Evolutionary conservation across 1,284 basidiomycete species (phyloP).

Genomic region (Ganoderma leucocontextum): DNA sequence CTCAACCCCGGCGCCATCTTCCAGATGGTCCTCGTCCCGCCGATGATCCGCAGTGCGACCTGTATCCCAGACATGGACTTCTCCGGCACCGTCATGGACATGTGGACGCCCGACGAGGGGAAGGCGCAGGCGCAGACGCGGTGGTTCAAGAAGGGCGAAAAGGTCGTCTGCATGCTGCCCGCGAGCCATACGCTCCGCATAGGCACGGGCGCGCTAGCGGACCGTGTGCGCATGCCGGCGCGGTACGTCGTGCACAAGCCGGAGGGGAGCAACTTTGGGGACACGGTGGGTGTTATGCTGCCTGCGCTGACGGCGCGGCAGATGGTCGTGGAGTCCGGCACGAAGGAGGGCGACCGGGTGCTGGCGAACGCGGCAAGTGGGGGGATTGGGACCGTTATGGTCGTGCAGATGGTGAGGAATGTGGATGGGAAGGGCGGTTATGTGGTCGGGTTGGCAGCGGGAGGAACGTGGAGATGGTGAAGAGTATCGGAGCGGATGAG

Average conservation of each 20-base stretch:
- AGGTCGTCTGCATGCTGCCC: background rate
- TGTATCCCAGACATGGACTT: background rate
- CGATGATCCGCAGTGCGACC: background rate
- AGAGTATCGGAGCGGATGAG: background rate
- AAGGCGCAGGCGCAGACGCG: background rate
- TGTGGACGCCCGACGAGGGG: background rate
- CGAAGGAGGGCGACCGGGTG: background rate
- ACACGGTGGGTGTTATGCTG: background rate
- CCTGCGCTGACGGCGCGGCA: background rate
- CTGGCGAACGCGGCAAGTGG: background rate
- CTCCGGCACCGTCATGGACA: background rate
- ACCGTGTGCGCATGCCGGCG: background rate
- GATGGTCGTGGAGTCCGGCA: background rate
- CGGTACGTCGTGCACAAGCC: background rate
- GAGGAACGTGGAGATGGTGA: background rate
- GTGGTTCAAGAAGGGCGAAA: background rate
- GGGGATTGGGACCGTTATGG: background rate
- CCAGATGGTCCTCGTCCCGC: background rate
- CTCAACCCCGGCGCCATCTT: background rate
- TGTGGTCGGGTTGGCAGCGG: background rate
- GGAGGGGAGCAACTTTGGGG: background rate
- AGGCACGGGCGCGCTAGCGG: background rate
- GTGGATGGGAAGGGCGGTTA: background rate
- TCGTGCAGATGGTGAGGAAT: background rate
- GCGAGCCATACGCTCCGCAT: background rate